A percentile compares a stretch with the other conserved stretches of the same genome.
Evolutionary conservation across 345 rosid genomes (phyloP).

Genomic region (Arabis hirsuta): DNA sequence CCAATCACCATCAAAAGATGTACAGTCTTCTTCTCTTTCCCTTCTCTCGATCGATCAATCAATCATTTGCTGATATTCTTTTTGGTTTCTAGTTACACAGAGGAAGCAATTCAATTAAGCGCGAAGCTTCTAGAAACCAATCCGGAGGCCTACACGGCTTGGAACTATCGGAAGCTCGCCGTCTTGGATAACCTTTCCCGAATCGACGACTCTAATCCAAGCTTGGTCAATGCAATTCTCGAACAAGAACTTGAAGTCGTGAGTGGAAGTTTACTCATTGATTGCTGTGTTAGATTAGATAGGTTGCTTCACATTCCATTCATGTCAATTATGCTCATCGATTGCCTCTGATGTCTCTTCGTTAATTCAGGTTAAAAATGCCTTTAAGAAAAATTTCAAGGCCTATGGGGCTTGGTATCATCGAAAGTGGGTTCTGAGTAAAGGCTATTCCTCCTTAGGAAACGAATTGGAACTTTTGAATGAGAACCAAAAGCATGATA

Average conservation of each 20-base stretch:
- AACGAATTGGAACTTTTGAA: conserved; percentile 54
- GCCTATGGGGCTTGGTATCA: conserved; percentile 90
- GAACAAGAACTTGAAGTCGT: conserved; percentile 71
- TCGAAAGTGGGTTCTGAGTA: conserved; percentile 68
- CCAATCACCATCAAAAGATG: conserved; percentile 63
- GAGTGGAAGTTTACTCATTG: not conserved
- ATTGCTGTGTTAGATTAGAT: not conserved
- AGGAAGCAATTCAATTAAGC: conserved; percentile 71
- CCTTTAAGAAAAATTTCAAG: conserved; percentile 63
- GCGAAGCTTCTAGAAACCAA: conserved; percentile 69
- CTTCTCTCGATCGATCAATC: not conserved
- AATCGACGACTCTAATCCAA: conserved; percentile 49
- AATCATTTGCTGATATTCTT: not conserved
- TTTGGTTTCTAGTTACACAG: conserved; percentile 53
- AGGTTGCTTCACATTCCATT: not conserved
- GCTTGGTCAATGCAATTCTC: conserved; percentile 51
- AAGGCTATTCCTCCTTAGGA: too few relatives aligned
- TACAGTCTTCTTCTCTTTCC: conserved; percentile 29
- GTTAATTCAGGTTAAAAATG: conserved; percentile 66
- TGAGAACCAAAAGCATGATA: conserved; percentile 54
- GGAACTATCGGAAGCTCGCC: conserved; percentile 84
- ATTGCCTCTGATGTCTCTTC: too few relatives aligned
- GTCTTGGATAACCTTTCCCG: conserved; percentile 48
- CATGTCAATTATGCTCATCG: not conserved
- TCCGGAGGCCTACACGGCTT: conserved; percentile 76